Evolutionary conservation across 1,284 basidiomycete genomes (phyloP), one percentile per base, ranked within the genome.

Genomic region (Ustilago shanxiensis): DNA sequence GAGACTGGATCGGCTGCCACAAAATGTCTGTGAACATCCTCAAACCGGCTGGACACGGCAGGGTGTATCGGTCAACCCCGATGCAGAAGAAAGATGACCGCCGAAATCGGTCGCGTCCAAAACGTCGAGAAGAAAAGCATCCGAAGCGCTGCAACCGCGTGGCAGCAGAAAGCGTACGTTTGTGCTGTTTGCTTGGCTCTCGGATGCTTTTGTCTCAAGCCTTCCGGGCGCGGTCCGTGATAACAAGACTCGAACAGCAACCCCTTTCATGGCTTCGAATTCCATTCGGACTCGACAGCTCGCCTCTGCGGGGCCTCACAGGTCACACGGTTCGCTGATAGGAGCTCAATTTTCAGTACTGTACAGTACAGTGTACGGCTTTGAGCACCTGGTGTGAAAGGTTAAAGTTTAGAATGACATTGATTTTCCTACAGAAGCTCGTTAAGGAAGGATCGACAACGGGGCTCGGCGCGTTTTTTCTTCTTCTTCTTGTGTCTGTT

Each of bases 391-490:
- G 16, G 47, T 26, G 22, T 26, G 10, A 49, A n/a, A 24, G 24
- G 2, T 26, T 13, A 24, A 49, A 24, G 22, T 28, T 49, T 14
- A 49, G 41, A 6, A 20, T 44, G 41, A 20, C 6, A 44, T 5
- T 20, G 41, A 44, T 22, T 44, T 44, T 44, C 20, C 31, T 33
- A 16, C 41, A 16, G 41, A 11, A 44, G 7, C 26, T 45, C 22
- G 44, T 22, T 16, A 20, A 26, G 47, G 18, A 49, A 14, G 55
- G 55, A 58, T 58, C 55, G 41, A 47, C 55, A n/a, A 28, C 13
- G 3, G 11, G 16, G 59, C 59, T 60, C 49, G 59, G 49, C 49
- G 35, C 59, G 26, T 60, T 60, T 53, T 60, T 53, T 20, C 0
- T 51, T 51, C 35, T 60, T 52, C 0, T 53, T 50, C 11, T n/a